phyloP scores from a whole-genome alignment of 305 asterid species.

The Fraxinus nigra region DNA sequence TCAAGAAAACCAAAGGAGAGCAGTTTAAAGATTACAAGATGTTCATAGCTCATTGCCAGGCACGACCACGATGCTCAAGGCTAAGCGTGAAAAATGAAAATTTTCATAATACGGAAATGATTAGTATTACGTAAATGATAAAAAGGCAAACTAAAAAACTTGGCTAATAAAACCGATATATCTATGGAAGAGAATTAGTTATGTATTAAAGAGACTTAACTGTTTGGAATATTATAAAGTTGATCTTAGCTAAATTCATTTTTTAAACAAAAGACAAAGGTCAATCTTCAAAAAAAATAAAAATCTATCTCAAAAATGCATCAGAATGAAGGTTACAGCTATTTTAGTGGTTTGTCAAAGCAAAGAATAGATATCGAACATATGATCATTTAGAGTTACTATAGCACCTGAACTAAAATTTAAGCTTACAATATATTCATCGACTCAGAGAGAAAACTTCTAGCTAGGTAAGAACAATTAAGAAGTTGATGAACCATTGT shows the following conservation, averaged over 20 bases:
- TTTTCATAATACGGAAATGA: neutral
- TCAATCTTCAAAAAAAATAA: neutral
- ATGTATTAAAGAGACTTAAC: neutral
- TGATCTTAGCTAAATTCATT: neutral
- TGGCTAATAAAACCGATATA: neutral
- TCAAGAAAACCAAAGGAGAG: neutral
- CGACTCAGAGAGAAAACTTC: neutral
- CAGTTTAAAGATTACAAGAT: neutral
- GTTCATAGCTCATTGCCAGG: neutral
- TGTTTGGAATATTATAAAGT: neutral
- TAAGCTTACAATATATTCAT: neutral
- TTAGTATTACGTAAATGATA: neutral
- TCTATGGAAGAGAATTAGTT: neutral
- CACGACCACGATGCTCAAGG: neutral
- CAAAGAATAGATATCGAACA: neutral
- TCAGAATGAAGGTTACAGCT: neutral
- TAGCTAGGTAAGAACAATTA: neutral
- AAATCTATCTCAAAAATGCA: neutral
- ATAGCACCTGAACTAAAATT: neutral
- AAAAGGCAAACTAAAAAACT: neutral
- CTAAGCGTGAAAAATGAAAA: neutral
- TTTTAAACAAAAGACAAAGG: neutral
- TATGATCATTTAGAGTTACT: neutral
- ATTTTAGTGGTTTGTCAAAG: neutral
- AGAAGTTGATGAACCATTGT: neutral